Base-by-base conservation (phyloP, 2,329 filamentous ascomycete genomes). In the Pseudopithomyces maydicus region DNA sequence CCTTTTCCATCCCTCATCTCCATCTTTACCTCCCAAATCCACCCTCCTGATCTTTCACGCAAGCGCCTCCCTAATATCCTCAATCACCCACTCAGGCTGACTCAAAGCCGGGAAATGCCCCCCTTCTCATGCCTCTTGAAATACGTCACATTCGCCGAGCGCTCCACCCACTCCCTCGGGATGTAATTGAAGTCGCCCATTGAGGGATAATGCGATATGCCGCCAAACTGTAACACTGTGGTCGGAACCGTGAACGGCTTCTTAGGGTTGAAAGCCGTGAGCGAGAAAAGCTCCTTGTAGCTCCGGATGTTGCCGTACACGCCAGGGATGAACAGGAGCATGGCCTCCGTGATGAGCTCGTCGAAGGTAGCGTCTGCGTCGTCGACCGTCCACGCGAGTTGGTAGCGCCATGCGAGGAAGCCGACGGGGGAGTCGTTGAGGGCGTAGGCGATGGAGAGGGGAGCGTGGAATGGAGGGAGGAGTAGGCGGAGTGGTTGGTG, bases 391-490 rank as follows among this genome's bases (percentile, higher is more conserved):
- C 17, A 33, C 8, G 54, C 44, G 33, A 61, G 52, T 20, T 54
- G 19, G 20, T 38, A 58, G 35, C 54, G 26, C 58, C 58, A 61
- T 2, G 36, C 56, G 10, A 52, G 41, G 39, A 61, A 58, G 11
- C 55, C 58, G 15, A 61, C 56, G 29, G 58, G 58, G 19, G 35
- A 46, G 47, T 61, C 58, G 22, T 42, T 54, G 19, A 61, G 36
- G 6, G 58, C 52, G 20, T 48, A 43, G 14, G 52, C 43, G 3
- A 58, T 6, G 6, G 55, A 42, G 15, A 58, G 32, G 2, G 58
- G 20, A 48, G 46, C 5, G 44, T 51, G 5, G 51, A 53, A 20
- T 56, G 47, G 10, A 58, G 15, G n/a, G 26, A 11, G 0, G 48
- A 35, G 46, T 61, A 61, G 5, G 44, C 56, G 3, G 39, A 38